Evolutionary conservation across 305 asterid genomes (phyloP), one percentile per base, ranked within the genome.

Genomic region (Euphrasia arctica): DNA sequence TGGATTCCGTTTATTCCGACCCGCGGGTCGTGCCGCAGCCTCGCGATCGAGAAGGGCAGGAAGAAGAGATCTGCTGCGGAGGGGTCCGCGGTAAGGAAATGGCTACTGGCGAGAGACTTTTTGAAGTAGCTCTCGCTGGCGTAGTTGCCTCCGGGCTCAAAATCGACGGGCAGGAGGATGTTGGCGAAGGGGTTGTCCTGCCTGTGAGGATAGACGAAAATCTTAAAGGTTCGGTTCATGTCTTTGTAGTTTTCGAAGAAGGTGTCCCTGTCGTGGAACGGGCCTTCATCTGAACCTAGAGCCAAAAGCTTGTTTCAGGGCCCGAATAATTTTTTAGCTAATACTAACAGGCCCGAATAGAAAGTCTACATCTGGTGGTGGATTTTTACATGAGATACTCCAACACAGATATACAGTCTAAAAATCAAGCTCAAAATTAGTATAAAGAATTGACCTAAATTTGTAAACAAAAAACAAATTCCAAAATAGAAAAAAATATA

Each of bases 111-210:
- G 13, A 88, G 89, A 70, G 62, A 80, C 79, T 85, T 88, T 64
- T 88, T 85, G 82, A 88, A 88, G 81, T 83, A 88, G 69, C 95
- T 85, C 75, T 88, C 96, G 66, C 91, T 85, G 13, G 91, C 96
- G 60, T 88, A 88, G 79, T 88, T 88, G 65, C 96, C 96, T 45
- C 78, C 67, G 3, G 91, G 96, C 68, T 79, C 82, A n/a, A 74
- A 82, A 71, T 77, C 85, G 65, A 85, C 82, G 2, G 95, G 89
- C 60, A 88, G 73, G 45, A 88, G 85, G 50, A 74, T 80, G 42
- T 79, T 82, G 10, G 96, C 85, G 50, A 83, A 88, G 32, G 91
- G 91, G 64, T 88, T 80, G 50, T 75, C 86, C 67, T 36, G 71
- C 28, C 60, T 69, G 70, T 86, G 95, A 18, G 91, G 88, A 71